Evolutionary conservation across 2,329 filamentous ascomycete genomes (phyloP).

Genomic region (Stachybotrys chartarum): DNA sequence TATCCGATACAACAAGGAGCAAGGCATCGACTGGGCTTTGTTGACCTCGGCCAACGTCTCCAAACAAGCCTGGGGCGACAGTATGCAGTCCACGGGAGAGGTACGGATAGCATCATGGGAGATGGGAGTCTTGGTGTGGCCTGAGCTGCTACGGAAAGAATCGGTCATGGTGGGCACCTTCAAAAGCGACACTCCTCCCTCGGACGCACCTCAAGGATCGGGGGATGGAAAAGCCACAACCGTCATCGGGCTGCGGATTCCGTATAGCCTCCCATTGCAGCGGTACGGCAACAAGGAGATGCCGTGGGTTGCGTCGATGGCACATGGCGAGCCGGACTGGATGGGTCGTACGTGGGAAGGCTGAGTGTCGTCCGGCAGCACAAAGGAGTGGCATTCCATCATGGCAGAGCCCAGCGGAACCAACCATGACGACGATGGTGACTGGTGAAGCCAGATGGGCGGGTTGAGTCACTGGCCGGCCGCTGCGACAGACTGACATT

Average conservation of each 20-base stretch:
- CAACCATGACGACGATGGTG: no score
- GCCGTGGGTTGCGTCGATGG: constrained; percentile 68
- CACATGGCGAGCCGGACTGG: constrained; percentile 57
- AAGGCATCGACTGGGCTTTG: constrained; percentile 72
- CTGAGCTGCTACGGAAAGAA: constrained; percentile 43
- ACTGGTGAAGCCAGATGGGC: neutral
- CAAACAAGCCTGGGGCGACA: constrained; percentile 81
- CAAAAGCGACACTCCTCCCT: constrained; percentile 46
- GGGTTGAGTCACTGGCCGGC: neutral
- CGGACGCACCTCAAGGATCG: constrained; percentile 7
- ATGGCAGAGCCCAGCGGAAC: no score
- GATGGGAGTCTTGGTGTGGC: constrained; percentile 78
- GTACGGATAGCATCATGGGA: constrained; percentile 76
- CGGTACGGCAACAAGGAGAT: constrained; percentile 55
- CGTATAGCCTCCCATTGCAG: constrained; percentile 73
- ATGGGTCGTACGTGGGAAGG: constrained; percentile 33
- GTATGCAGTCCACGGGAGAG: constrained; percentile 46
- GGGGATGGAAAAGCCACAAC: constrained; percentile 15
- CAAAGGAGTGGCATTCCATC: no score
- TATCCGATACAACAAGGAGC: constrained; percentile 51
- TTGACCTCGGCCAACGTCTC: constrained; percentile 88
- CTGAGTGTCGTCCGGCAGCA: neutral
- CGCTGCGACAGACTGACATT: neutral
- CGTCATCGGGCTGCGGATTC: constrained; percentile 66
- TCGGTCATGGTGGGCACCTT: constrained; percentile 64